phyloP scores from a whole-genome alignment of 1,284 basidiomycete species.

The Pseudozyma flocculosa region DNA sequence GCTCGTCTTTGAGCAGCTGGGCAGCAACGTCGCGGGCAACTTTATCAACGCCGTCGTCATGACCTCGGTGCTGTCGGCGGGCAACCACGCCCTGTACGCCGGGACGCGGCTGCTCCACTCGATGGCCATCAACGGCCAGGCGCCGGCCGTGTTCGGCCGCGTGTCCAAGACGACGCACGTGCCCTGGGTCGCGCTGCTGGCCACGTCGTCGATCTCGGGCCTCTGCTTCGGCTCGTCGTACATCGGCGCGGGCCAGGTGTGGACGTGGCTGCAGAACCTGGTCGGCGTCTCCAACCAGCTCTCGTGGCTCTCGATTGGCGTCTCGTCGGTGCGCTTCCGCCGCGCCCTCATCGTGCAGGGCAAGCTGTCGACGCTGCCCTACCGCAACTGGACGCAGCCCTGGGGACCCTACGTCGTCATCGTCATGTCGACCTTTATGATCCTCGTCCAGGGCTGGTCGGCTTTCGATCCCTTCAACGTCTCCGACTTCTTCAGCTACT shows the following conservation, averaged over 20 bases:
- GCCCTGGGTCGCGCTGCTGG: conserved; percentile 71
- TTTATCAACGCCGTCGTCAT: conserved; percentile 75
- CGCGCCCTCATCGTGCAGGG: conserved; percentile 67
- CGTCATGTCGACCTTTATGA: conserved; percentile 38
- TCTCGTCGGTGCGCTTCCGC: conserved; percentile 74
- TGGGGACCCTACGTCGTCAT: conserved; percentile 47
- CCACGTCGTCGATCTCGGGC: conserved; percentile 69
- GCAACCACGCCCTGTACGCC: conserved; percentile 77
- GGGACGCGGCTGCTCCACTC: conserved; percentile 74
- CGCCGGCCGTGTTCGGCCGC: conserved; percentile 70
- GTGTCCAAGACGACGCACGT: conserved; percentile 70
- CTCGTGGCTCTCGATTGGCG: conserved; percentile 79
- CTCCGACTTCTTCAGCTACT: conserved; percentile 59
- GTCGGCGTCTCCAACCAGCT: conserved; percentile 70
- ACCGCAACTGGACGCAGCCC: conserved; percentile 61
- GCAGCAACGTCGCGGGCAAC: conserved; percentile 59
- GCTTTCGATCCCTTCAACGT: conserved; percentile 34
- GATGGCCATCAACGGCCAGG: conserved; percentile 73
- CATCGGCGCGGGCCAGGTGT: conserved; percentile 64
- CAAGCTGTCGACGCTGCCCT: conserved; percentile 57
- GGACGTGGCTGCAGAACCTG: conserved; percentile 63
- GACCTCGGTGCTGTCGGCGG: conserved; percentile 81
- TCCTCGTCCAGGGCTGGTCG: conserved; percentile 54
- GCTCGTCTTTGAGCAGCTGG: conserved; percentile 55
- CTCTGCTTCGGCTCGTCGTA: conserved; percentile 66